Evolutionary conservation across 1,284 basidiomycete genomes (phyloP).

Genomic region (Marasmius sp.): DNA sequence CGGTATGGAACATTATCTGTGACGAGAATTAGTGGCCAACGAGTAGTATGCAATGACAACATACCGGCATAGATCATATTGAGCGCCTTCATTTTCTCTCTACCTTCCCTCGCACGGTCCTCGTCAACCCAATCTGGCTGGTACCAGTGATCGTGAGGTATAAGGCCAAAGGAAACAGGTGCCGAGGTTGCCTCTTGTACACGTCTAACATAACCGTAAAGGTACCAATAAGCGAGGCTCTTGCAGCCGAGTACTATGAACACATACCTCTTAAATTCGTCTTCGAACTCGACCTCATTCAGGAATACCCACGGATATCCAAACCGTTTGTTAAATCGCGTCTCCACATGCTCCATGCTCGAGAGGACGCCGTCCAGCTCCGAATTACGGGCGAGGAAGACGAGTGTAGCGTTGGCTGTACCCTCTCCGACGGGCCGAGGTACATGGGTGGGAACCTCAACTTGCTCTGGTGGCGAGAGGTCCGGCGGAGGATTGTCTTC

Average conservation of each 20-base stretch:
- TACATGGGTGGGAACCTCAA: no score
- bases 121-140: conserved; percentile 71
- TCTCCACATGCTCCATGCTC: conserved; percentile 49
- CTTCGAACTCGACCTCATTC: conserved; percentile 70
- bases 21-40: background rate
- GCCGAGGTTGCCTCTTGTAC: conserved; percentile 21
- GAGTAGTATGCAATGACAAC: conserved; percentile 29
- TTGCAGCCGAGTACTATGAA: background rate
- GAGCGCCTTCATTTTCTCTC: conserved; percentile 50
- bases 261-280: conserved; percentile 62
- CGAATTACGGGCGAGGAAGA: conserved; percentile 44
- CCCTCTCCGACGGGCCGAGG: conserved; percentile 5
- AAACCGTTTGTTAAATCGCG: conserved; percentile 64
- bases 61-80: conserved; percentile 53
- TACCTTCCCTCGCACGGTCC: conserved; percentile 46
- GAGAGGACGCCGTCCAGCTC: conserved; percentile 36
- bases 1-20: conserved; percentile 33
- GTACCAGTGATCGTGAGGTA: conserved; percentile 43
- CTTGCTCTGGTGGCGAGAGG: no score
- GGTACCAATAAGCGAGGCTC: background rate
- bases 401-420: conserved; percentile 42
- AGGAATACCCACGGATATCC: conserved; percentile 74
- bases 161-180: conserved; percentile 54
- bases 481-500: no score
- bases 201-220: background rate